Conservation (phyloP, 345 rosid species). For the Bruguiera parviflora region DNA sequence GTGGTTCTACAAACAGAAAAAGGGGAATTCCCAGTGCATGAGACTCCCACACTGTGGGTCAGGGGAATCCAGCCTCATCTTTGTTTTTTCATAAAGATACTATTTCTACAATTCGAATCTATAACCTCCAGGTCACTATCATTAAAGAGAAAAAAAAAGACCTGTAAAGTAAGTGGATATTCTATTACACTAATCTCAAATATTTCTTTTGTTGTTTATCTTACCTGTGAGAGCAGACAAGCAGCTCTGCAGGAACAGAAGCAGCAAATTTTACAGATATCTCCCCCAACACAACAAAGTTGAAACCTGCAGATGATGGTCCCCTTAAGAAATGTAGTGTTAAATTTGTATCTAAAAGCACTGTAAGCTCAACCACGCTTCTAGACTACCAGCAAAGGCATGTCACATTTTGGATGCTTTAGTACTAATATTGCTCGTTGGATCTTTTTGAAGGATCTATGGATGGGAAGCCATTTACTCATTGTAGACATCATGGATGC, state of each 20-base stretch:
- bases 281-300: constrained; percentile 4
- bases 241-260: constrained; percentile 15
- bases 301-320: constrained; percentile 22
- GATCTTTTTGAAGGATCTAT: constrained; percentile 35
- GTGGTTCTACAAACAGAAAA: no score
- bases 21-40: no score
- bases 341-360: constrained; percentile 33
- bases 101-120: no score
- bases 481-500: constrained; percentile 39
- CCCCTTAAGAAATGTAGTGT: constrained; percentile 41
- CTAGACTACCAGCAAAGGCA: neutral
- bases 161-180: no score
- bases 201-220: neutral
- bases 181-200: neutral
- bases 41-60: no score
- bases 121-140: no score
- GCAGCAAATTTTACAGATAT: constrained; percentile 14
- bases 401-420: neutral
- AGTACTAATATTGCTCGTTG: neutral
- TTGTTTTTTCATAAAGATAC: no score
- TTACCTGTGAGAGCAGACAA: constrained; percentile 22
- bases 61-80: no score
- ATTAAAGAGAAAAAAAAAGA: no score
- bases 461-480: constrained; percentile 65
- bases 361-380: constrained; percentile 28